A percentile compares a stretch with the other conserved stretches of the same genome.
Evolutionary conservation across 805 yeast genomes (phyloP).

Genomic region (Saccharomyces kudriavzevii): DNA sequence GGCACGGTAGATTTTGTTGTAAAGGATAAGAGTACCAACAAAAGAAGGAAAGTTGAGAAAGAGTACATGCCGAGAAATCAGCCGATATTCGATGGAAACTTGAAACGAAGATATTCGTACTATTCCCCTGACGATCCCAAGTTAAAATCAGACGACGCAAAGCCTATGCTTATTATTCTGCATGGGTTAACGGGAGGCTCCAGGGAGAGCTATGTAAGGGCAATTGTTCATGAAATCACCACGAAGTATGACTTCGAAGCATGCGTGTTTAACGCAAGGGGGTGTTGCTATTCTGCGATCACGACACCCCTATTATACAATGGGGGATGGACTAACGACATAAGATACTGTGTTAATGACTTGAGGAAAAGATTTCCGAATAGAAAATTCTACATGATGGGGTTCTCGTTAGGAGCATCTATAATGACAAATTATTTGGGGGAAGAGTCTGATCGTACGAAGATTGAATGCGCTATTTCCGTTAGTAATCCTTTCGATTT

Average conservation of each 20-base stretch:
- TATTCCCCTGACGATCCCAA: slow-evolving; percentile 35
- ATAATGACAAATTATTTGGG: slow-evolving; percentile 67
- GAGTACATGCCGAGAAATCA: slow-evolving; percentile 27
- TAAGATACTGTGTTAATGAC: slow-evolving; percentile 46
- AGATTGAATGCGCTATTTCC: slow-evolving; percentile 47
- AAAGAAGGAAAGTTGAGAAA: slow-evolving; percentile 29
- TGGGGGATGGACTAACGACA: slow-evolving; percentile 66
- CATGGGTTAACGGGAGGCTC: slow-evolving; percentile 85
- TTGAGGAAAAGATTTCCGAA: slow-evolving; percentile 47
- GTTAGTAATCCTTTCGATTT: slow-evolving; percentile 74
- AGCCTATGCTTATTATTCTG: slow-evolving; percentile 55
- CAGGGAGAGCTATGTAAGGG: slow-evolving; percentile 68
- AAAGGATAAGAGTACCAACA: slow-evolving; percentile 14
- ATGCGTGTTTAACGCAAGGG: slow-evolving; percentile 64
- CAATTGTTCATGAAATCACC: slow-evolving; percentile 40
- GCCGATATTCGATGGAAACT: slow-evolving; percentile 27
- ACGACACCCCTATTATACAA: slow-evolving; percentile 64
- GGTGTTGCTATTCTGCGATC: slow-evolving; percentile 63
- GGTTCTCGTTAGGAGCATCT: slow-evolving; percentile 74
- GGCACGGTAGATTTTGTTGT: slow-evolving; percentile 66
- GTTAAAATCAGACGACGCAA: slow-evolving; percentile 29
- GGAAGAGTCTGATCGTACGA: slow-evolving; percentile 43
- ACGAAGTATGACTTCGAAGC: slow-evolving; percentile 43
- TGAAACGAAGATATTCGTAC: slow-evolving; percentile 15
- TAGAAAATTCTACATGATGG: slow-evolving; percentile 61